Evolutionary conservation across 768 basidiomycete species (phyloP), one percentile per base, ranked within the genome.

Genomic region (Leccinum rimulosum): DNA sequence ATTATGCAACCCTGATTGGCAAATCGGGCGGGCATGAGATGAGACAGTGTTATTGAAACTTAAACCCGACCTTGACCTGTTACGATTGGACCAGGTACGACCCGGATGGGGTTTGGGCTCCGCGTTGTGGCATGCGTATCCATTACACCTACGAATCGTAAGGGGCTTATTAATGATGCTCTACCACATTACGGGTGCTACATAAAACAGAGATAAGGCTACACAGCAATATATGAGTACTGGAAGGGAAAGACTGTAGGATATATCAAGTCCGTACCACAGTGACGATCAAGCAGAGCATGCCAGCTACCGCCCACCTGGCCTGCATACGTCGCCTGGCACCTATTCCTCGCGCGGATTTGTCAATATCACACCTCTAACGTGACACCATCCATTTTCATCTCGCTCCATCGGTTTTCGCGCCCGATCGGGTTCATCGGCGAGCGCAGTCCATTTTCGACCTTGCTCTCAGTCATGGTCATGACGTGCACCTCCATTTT

Each of bases 401-500:
- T 25, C 25, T 50, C 47, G 14, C n/a, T 40, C 25, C 30, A 25
- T 48, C 11, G 36, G 17, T 30, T 28, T 17, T 58, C 49, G 28
- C 22, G 6, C 28, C 3, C 12, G 1, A 9, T 6, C 3, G n/a
- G 27, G 35, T 14, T 15, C 27, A 15, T 6, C 19, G 50, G 38
- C 5, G 8, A 2, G 15, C 6, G 28, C 25, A 8, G 57, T 22
- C 14, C 47, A 11, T 27, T 43, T 6, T 62, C 61, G 9, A 19
- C 8, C 11, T 31, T 63, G 43, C 31, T 53, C 47, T 52, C 55
- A 2, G 35, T 58, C 27, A 57, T 22, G 3, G 54, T 54, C 14
- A 52, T 52, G 25, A 52, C 38, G 8, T 61, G 58, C 12, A 69
- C 50, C 3, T 59, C 51, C 43, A 57, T 30, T 17, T 51, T 54